phyloP scores from a whole-genome alignment of 352 stramenopile species.

The Globisporangium cystogenes region DNA sequence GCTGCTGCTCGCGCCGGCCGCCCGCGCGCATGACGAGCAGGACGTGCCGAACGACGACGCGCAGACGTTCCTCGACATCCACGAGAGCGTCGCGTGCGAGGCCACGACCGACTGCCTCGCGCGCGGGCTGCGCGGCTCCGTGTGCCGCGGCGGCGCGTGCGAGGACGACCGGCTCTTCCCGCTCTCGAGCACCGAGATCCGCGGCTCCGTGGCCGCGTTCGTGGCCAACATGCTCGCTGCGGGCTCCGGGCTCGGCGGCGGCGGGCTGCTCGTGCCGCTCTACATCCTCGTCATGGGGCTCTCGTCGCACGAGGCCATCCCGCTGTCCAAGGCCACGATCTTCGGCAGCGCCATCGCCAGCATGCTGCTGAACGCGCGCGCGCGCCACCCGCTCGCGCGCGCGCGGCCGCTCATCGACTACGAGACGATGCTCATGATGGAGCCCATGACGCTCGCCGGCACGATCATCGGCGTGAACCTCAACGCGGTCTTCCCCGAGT shows the following conservation, averaged over 20 bases:
- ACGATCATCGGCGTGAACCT: slow-evolving; percentile 86
- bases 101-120: slow-evolving; percentile 42
- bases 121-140: slow-evolving; percentile 24
- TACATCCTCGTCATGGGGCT: slow-evolving; percentile 77
- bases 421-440: slow-evolving; percentile 81
- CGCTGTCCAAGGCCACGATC: slow-evolving; percentile 81
- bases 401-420: slow-evolving; percentile 77
- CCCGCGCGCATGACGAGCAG: slow-evolving; percentile 4
- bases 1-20: background rate
- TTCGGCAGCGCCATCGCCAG: slow-evolving; percentile 75
- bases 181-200: slow-evolving; percentile 42
- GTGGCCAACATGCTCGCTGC: slow-evolving; percentile 53
- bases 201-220: slow-evolving; percentile 62
- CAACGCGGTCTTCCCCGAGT: slow-evolving; percentile 79
- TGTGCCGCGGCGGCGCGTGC: slow-evolving; percentile 48
- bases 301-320: slow-evolving; percentile 75
- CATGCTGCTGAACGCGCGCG: slow-evolving; percentile 63
- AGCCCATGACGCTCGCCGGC: slow-evolving; percentile 80
- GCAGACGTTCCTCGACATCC: slow-evolving; percentile 11
- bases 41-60: slow-evolving; percentile 13
- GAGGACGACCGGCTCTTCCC: slow-evolving; percentile 54
- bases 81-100: slow-evolving; percentile 25
- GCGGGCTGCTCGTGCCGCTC: slow-evolving; percentile 64
- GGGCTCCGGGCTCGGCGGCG: slow-evolving; percentile 66
- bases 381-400: slow-evolving; percentile 54